Conservation (phyloP, 75 land plant species). For the Adiantum capillusveneris region DNA sequence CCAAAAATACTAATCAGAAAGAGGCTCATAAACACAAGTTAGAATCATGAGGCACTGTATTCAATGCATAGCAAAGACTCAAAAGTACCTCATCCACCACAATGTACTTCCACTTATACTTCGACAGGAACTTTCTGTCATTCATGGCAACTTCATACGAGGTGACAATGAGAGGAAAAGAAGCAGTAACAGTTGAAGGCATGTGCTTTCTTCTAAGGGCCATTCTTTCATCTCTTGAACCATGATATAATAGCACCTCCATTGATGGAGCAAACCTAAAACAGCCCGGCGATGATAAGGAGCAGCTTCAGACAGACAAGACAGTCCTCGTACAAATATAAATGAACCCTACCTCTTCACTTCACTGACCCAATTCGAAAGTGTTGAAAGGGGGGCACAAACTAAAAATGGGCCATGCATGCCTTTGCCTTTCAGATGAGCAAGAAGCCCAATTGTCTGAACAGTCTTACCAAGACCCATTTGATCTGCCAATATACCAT, state of each 20-base stretch:
- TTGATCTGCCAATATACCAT: slow-evolving; percentile 97
- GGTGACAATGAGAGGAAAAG: slow-evolving; percentile 80
- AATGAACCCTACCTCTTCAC: slow-evolving; percentile 23
- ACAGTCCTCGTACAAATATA: too few relatives aligned
- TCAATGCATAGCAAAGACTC: background rate
- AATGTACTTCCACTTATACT: slow-evolving; percentile 79
- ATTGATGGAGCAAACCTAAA: slow-evolving; percentile 69
- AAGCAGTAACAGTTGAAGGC: slow-evolving; percentile 48
- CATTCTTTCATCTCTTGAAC: slow-evolving; percentile 50
- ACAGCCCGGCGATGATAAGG: background rate
- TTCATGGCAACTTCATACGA: slow-evolving; percentile 76
- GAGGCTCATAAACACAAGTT: too few relatives aligned
- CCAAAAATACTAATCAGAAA: background rate
- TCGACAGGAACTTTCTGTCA: slow-evolving; percentile 35
- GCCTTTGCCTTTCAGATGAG: slow-evolving; percentile 84
- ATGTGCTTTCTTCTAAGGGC: slow-evolving; percentile 53
- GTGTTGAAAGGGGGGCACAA: slow-evolving; percentile 86
- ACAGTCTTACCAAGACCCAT: slow-evolving; percentile 99
- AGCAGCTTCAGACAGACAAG: background rate
- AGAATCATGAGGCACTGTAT: too few relatives aligned
- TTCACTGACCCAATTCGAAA: slow-evolving; percentile 81
- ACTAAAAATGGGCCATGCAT: slow-evolving; percentile 82
- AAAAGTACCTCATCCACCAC: slow-evolving; percentile 82
- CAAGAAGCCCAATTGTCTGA: slow-evolving; percentile 87
- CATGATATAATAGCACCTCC: slow-evolving; percentile 75